A percentile compares a stretch with the other conserved stretches of the same genome.
phyloP scores from a whole-genome alignment of 768 basidiomycete species.

The Lentinula aciculospora region DNA sequence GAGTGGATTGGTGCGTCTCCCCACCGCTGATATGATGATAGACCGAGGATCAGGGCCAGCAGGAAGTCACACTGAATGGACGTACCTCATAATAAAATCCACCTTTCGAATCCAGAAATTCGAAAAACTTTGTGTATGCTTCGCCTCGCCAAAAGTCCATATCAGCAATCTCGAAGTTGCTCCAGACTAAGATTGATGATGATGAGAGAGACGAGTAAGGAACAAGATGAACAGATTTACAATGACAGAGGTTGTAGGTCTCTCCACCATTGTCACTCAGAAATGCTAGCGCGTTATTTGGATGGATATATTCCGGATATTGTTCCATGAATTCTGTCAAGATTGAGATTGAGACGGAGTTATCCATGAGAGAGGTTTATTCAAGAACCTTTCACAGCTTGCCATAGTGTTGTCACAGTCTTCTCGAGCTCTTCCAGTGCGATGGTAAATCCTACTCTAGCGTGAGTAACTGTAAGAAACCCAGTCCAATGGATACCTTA shows the following conservation, averaged over 20 bases:
- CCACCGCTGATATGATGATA: slow-evolving; percentile 47
- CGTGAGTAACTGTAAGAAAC: neutral
- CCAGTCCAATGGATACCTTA: slow-evolving; percentile 12
- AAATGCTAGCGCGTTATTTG: slow-evolving; percentile 52
- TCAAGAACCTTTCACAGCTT: slow-evolving; percentile 35
- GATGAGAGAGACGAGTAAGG: neutral
- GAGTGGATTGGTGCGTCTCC: slow-evolving; percentile 61
- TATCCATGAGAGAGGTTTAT: neutral
- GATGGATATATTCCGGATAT: slow-evolving; percentile 40
- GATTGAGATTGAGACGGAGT: slow-evolving; percentile 10
- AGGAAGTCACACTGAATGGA: slow-evolving; percentile 23
- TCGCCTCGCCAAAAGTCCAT: slow-evolving; percentile 64
- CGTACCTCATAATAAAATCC: slow-evolving; percentile 71
- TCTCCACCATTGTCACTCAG: slow-evolving; percentile 44
- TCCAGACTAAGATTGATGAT: slow-evolving; percentile 37
- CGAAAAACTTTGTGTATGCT: slow-evolving; percentile 62
- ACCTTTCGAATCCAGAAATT: slow-evolving; percentile 54
- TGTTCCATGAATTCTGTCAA: slow-evolving; percentile 43
- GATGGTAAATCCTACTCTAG: slow-evolving; percentile 45
- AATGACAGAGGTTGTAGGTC: slow-evolving; percentile 47
- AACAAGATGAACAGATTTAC: slow-evolving; percentile 26
- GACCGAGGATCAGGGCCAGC: slow-evolving; percentile 33
- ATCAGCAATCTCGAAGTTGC: slow-evolving; percentile 63
- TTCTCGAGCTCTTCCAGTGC: slow-evolving; percentile 52
- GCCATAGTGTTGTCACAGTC: slow-evolving; percentile 61